Evolutionary conservation across 2,329 filamentous ascomycete genomes (phyloP).

Genomic region (Furcasterigmium sp.): DNA sequence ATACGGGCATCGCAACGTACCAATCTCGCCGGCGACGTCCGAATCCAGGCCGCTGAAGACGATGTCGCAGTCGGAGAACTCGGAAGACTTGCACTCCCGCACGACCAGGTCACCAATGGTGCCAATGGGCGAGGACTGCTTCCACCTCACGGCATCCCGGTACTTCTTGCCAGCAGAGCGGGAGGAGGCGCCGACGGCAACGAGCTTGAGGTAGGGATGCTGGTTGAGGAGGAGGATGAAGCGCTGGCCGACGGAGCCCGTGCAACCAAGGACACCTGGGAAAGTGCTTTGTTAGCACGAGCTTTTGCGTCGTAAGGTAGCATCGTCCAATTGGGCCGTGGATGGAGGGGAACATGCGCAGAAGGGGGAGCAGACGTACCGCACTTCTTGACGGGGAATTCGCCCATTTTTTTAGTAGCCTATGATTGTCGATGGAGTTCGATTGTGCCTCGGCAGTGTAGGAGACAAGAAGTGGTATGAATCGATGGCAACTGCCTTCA

Average conservation of each 20-base stretch:
- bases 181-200: slow-evolving; percentile 84
- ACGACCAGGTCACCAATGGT: slow-evolving; percentile 76
- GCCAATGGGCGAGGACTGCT: slow-evolving; percentile 81
- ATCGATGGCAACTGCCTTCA: too few relatives aligned
- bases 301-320: neutral
- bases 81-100: slow-evolving; percentile 73
- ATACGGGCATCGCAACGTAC: slow-evolving; percentile 43
- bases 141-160: slow-evolving; percentile 91
- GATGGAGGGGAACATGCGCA: slow-evolving; percentile 9
- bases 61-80: slow-evolving; percentile 86
- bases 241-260: slow-evolving; percentile 89
- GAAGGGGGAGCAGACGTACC: slow-evolving; percentile 32
- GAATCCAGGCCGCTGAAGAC: slow-evolving; percentile 91
- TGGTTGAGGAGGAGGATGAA: slow-evolving; percentile 89
- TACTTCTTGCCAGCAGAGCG: slow-evolving; percentile 91
- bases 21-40: slow-evolving; percentile 86
- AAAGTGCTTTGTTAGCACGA: neutral
- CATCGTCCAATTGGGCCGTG: neutral
- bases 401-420: slow-evolving; percentile 17
- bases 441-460: too few relatives aligned
- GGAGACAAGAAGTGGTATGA: too few relatives aligned
- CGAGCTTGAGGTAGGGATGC: slow-evolving; percentile 81
- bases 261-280: slow-evolving; percentile 76
- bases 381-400: slow-evolving; percentile 54
- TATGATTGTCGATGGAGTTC: too few relatives aligned